phyloP scores from a whole-genome alignment of 345 rosid genomes.

The Capsella bursapastoris region DNA sequence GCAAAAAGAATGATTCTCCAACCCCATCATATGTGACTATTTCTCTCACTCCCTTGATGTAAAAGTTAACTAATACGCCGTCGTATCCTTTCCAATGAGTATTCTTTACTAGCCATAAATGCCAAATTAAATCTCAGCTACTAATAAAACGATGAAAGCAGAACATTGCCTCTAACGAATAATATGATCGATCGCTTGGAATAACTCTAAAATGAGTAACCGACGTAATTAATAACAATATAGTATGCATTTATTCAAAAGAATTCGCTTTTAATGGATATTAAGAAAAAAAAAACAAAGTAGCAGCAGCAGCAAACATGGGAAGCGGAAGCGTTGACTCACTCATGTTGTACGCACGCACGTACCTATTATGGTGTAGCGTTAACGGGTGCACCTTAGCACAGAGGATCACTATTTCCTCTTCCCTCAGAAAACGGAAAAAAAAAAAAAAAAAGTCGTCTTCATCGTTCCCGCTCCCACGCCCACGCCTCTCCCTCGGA shows the following conservation, averaged over 20 bases:
- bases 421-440: conserved; percentile 14
- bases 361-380: neutral
- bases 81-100: neutral
- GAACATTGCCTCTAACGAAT: too few species aligned
- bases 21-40: neutral
- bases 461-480: conserved; percentile 32
- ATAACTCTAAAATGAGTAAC: too few species aligned
- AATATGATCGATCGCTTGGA: too few species aligned
- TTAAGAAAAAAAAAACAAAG: too few species aligned
- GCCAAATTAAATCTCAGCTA: too few species aligned
- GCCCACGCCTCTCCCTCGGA: conserved; percentile 27
- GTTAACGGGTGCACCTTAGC: neutral
- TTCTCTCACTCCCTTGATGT: conserved; percentile 11
- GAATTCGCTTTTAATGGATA: too few species aligned
- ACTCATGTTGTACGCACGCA: conserved; percentile 15
- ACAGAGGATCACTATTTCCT: neutral
- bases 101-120: too few species aligned
- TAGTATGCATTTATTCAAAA: too few species aligned
- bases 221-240: too few species aligned
- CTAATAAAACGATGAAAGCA: too few species aligned
- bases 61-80: neutral
- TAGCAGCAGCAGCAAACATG: too few species aligned
- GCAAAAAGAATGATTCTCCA: conserved; percentile 11
- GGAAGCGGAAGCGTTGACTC: neutral
- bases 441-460: conserved; percentile 18